These are phyloP conservation scores for Vanderwaltozyma verrucispora DNA, from an alignment of 805 yeast genomes.

Conservation along the genomic window DNA sequence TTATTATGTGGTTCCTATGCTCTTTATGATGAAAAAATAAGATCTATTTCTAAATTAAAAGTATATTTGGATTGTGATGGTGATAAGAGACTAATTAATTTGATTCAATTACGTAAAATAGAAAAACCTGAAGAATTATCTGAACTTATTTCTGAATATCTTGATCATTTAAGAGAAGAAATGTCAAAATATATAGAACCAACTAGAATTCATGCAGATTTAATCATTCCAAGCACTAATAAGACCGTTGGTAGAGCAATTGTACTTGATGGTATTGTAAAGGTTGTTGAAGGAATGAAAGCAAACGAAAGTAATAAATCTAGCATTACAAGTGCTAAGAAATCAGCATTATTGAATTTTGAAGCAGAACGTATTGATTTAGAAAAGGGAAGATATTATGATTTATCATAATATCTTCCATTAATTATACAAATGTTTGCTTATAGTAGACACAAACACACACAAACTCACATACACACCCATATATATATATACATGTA, in stretches of 20 bases:
- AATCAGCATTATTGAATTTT: constrained; percentile 20
- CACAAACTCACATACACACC: neutral
- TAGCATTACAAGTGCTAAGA: constrained; percentile 1
- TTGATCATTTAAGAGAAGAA: constrained; percentile 24
- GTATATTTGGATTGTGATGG: constrained; percentile 78
- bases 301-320: constrained; percentile 4
- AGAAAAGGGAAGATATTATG: constrained; percentile 25
- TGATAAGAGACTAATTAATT: constrained; percentile 72
- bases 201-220: constrained; percentile 22
- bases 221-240: constrained; percentile 24
- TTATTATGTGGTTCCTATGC: constrained; percentile 77
- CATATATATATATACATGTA: too few relatives aligned
- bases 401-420: constrained; percentile 16
- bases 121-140: constrained; percentile 12
- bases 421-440: too few relatives aligned
- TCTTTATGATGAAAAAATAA: constrained; percentile 47
- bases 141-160: constrained; percentile 17
- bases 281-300: constrained; percentile 18
- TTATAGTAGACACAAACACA: neutral
- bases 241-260: constrained; percentile 22
- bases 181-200: constrained; percentile 25
- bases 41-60: constrained; percentile 49
- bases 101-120: constrained; percentile 36
- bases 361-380: constrained; percentile 24
- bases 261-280: constrained; percentile 25